Conservation (phyloP, 2,329 filamentous ascomycete genomes). For the Sclerotinia subarctica region DNA sequence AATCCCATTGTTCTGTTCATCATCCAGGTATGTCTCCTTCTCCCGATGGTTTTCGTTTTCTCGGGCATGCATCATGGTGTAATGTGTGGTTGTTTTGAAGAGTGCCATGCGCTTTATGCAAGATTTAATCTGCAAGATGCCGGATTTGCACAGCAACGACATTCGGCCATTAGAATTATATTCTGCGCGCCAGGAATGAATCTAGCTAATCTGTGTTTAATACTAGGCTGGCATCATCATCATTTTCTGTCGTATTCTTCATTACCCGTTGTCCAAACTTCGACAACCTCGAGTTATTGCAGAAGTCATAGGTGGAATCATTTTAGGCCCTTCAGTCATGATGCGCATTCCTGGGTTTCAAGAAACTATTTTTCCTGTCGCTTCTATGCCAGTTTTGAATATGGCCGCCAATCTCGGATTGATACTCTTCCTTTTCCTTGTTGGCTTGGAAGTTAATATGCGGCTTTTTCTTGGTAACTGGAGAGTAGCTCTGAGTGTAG, state of each 20-base stretch:
- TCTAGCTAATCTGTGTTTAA: neutral
- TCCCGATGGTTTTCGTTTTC: neutral
- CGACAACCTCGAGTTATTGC: conserved; percentile 80
- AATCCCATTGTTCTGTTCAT: conserved; percentile 68
- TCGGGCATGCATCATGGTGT: neutral
- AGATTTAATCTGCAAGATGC: neutral
- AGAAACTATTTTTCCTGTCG: conserved; percentile 69
- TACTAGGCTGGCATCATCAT: conserved; percentile 67
- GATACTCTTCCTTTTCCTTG: conserved; percentile 81
- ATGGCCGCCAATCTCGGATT: conserved; percentile 81
- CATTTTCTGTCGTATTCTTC: conserved; percentile 68
- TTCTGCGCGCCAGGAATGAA: neutral
- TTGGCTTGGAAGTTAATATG: conserved; percentile 83
- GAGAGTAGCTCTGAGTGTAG: conserved; percentile 74
- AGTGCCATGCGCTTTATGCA: neutral
- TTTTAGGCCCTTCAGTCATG: conserved; percentile 85
- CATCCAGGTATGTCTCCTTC: conserved; percentile 53
- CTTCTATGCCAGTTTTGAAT: conserved; percentile 70
- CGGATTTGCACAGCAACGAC: neutral
- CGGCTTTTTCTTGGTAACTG: conserved; percentile 76
- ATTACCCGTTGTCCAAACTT: conserved; percentile 73
- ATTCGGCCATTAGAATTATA: neutral
- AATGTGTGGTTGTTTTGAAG: neutral
- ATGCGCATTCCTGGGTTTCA: conserved; percentile 79
- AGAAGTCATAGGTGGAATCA: conserved; percentile 79